Evolutionary conservation across 805 yeast species (phyloP).

Genomic region (Wickerhamomyces canadensis): DNA sequence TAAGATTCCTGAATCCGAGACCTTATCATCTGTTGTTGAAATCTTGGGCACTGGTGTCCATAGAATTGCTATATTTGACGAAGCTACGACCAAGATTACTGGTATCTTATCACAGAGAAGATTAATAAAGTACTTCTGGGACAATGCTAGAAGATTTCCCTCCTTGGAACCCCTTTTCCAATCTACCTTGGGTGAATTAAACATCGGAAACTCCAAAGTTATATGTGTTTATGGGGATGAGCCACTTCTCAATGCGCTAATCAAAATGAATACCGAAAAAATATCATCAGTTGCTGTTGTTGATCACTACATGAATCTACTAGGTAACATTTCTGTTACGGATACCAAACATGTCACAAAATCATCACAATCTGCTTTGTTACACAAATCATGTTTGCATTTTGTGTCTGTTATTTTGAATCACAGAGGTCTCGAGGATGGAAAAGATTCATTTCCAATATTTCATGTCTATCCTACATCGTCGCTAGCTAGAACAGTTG

Average conservation of each 20-base stretch:
- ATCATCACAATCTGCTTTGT: conserved; percentile 77
- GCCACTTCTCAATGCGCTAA: conserved; percentile 77
- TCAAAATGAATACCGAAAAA: conserved; percentile 76
- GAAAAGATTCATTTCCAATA: conserved; percentile 94
- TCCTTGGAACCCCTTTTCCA: conserved; percentile 70
- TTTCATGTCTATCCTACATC: conserved; percentile 83
- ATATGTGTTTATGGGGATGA: conserved; percentile 84
- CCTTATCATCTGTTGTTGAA: conserved; percentile 71
- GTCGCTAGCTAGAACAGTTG: conserved; percentile 82
- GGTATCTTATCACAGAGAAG: conserved; percentile 93
- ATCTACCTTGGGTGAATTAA: conserved; percentile 62
- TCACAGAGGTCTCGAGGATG: conserved; percentile 86
- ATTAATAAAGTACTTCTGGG: conserved; percentile 81
- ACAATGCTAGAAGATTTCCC: conserved; percentile 82
- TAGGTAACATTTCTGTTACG: conserved; percentile 92
- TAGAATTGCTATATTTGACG: conserved; percentile 74
- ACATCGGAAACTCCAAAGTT: conserved; percentile 70
- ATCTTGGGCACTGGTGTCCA: conserved; percentile 94
- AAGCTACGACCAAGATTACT: conserved; percentile 47
- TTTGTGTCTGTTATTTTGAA: conserved; percentile 82
- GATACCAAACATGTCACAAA: conserved; percentile 87
- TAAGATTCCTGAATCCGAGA: conserved; percentile 64
- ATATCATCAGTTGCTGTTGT: conserved; percentile 92
- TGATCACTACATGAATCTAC: conserved; percentile 64
- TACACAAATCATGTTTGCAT: conserved; percentile 79